Base-by-base conservation (phyloP, 495 filamentous ascomycete genomes). In the Hypoxylon rickii region DNA sequence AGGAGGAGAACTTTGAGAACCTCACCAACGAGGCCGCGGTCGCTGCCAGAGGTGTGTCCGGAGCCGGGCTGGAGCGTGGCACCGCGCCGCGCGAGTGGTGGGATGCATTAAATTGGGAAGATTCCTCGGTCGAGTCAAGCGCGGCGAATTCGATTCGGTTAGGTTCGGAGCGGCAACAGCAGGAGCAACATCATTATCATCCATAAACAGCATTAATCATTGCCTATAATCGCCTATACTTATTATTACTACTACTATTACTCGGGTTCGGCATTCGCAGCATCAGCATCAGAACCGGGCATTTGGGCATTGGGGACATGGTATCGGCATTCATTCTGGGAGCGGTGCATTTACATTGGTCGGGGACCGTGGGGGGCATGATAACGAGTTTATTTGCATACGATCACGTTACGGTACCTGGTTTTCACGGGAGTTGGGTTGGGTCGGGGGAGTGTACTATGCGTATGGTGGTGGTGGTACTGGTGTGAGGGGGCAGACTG, bases 1-100 rank as follows among this genome's bases (percentile, higher is more conserved):
- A 69, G 36, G 78, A 80, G 54, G 78, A 80, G 57, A 64, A 67
- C 16, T 58, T 61, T 1, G 51, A 68, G 39, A 41, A 38, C 18
- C 0, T 44, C 20, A 49, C 19, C 7, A 57, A 41, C 39, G 37
- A 37, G 32, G 51, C 53, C 16, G 46, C 21, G n/a, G 38, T 19
- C 10, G 58, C n/a, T 21, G 60, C 45, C 12, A 53, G 51, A 22
- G 64, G 70, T 58, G 55, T 51, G 6, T 51, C 34, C 3, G 34
- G 34, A 7, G 45, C 44, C 10, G 15, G 42, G n/a, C 32, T 54
- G 40, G 54, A 41, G 7, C 24, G 17, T 16, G 42, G 22, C n/a
- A 0, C 26, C 19, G 37, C 17, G 18, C 56, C 34, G 60, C 63
- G 68, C 52, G 64, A 67, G 54, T 69, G 66, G 66, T 69, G 66